A percentile compares a stretch with the other conserved stretches of the same genome.
Evolutionary conservation across 352 stramenopile genomes (phyloP).

Genomic region (Pythium vanterpoolii): DNA sequence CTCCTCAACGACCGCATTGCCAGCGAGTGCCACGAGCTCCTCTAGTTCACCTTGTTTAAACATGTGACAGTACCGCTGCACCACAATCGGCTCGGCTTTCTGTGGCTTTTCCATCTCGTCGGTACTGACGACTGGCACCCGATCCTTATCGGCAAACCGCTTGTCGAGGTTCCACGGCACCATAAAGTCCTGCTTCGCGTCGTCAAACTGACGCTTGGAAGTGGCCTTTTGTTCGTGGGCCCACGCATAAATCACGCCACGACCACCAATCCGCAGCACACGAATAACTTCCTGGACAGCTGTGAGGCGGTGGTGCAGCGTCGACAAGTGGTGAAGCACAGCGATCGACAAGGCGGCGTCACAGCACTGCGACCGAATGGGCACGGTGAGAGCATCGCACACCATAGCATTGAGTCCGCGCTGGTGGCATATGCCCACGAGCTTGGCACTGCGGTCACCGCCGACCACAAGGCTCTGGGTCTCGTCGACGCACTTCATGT

Average conservation of each 20-base stretch:
- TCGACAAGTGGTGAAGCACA: slow-evolving; percentile 84
- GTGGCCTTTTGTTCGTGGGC: slow-evolving; percentile 77
- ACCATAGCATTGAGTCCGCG: slow-evolving; percentile 71
- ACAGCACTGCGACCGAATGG: slow-evolving; percentile 68
- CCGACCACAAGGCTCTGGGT: slow-evolving; percentile 45
- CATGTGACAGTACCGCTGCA: slow-evolving; percentile 89
- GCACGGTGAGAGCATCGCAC: slow-evolving; percentile 65
- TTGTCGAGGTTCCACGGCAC: slow-evolving; percentile 87
- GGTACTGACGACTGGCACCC: too few species aligned
- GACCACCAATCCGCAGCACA: slow-evolving; percentile 63
- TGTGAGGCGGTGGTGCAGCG: slow-evolving; percentile 55
- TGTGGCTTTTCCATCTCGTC: slow-evolving; percentile 7
- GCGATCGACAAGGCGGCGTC: slow-evolving; percentile 83
- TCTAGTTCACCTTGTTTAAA: slow-evolving; percentile 85
- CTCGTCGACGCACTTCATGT: slow-evolving; percentile 70
- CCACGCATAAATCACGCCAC: slow-evolving; percentile 84
- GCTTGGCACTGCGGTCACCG: slow-evolving; percentile 39
- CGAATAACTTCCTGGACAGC: slow-evolving; percentile 78
- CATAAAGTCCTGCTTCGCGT: slow-evolving; percentile 78
- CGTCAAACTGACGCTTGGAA: slow-evolving; percentile 76
- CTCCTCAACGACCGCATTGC: slow-evolving; percentile 58
- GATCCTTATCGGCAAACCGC: slow-evolving; percentile 30
- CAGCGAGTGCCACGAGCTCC: slow-evolving; percentile 51
- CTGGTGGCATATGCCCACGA: slow-evolving; percentile 62
- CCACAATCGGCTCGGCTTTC: slow-evolving; percentile 38